Conservation (phyloP, 768 basidiomycete species). For the Hemileccinum impolitum region DNA sequence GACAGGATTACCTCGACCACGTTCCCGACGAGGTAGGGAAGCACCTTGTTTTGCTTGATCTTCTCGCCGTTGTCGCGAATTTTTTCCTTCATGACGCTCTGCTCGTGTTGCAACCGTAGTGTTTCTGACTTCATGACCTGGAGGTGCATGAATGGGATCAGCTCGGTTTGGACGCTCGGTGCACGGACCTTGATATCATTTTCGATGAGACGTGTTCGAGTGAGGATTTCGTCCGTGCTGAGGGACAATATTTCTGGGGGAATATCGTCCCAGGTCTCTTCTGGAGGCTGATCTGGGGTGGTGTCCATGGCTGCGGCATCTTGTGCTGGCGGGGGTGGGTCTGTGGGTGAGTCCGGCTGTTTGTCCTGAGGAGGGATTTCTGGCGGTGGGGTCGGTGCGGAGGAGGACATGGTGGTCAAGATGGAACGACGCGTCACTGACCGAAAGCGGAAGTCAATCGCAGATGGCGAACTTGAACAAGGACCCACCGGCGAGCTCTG, state of each 20-base stretch:
- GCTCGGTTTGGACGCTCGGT: neutral
- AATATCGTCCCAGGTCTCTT: slow-evolving; percentile 89
- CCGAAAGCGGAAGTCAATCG: slow-evolving; percentile 30
- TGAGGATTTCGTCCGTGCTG: slow-evolving; percentile 81
- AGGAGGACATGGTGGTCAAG: slow-evolving; percentile 50
- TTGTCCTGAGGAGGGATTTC: slow-evolving; percentile 44
- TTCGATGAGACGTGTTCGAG: slow-evolving; percentile 89
- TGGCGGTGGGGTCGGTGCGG: slow-evolving; percentile 52
- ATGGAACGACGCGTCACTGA: slow-evolving; percentile 24
- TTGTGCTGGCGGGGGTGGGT: slow-evolving; percentile 31
- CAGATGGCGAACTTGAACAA: slow-evolving; percentile 39
- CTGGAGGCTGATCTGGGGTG: slow-evolving; percentile 62
- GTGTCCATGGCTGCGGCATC: slow-evolving; percentile 61
- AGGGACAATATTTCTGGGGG: slow-evolving; percentile 81
- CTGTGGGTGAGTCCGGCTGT: slow-evolving; percentile 40
- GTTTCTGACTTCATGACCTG: slow-evolving; percentile 98
- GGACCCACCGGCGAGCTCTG: slow-evolving; percentile 44
- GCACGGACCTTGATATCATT: slow-evolving; percentile 87
- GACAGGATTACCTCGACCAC: slow-evolving; percentile 77
- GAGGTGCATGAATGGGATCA: neutral
- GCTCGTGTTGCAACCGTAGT: slow-evolving; percentile 87
- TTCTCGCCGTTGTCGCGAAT: slow-evolving; percentile 98
- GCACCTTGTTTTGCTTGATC: slow-evolving; percentile 98
- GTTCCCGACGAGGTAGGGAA: slow-evolving; percentile 97
- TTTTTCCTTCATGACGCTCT: slow-evolving; percentile 96